Conservation (phyloP, 345 rosid species). For the Brassica napus region DNA sequence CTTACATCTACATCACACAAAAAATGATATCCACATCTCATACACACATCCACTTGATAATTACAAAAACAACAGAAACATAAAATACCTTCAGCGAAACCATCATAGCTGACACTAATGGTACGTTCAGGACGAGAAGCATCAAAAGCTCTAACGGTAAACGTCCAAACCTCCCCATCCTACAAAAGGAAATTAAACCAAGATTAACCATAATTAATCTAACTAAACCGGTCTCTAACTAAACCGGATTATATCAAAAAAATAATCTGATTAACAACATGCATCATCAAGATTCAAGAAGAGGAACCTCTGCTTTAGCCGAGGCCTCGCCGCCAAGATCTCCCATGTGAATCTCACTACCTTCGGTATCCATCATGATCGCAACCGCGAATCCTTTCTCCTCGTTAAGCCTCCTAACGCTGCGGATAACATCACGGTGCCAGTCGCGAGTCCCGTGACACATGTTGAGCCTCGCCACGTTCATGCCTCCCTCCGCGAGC, state of each 20-base stretch:
- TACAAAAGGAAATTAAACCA: constrained; percentile 13
- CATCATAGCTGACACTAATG: constrained; percentile 88
- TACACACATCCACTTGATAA: not conserved
- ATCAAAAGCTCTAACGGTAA: constrained; percentile 86
- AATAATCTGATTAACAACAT: not conserved
- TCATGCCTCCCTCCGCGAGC: constrained; percentile 96
- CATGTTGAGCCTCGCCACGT: constrained; percentile 94
- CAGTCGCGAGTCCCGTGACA: constrained; percentile 95
- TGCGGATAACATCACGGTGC: constrained; percentile 78
- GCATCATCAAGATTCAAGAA: not conserved
- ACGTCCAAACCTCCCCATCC: constrained; percentile 99
- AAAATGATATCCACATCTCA: not conserved
- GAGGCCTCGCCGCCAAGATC: constrained; percentile 91
- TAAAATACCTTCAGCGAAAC: constrained; percentile 89
- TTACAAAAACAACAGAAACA: not conserved
- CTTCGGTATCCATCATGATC: constrained; percentile 99
- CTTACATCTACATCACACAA: constrained; percentile 59
- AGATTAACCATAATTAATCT: not conserved
- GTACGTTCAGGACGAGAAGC: constrained; percentile 72
- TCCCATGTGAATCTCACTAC: constrained; percentile 99
- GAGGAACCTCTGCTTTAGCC: constrained; percentile 77
- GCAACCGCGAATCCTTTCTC: constrained; percentile 98
- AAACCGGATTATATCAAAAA: not conserved
- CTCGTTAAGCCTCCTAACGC: constrained; percentile 82
- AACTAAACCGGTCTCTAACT: not conserved